Percentiles rank a stretch among this genome's conserved stretches.
Conservation (phyloP, 768 basidiomycete genomes). For the Royoungia palumana region DNA sequence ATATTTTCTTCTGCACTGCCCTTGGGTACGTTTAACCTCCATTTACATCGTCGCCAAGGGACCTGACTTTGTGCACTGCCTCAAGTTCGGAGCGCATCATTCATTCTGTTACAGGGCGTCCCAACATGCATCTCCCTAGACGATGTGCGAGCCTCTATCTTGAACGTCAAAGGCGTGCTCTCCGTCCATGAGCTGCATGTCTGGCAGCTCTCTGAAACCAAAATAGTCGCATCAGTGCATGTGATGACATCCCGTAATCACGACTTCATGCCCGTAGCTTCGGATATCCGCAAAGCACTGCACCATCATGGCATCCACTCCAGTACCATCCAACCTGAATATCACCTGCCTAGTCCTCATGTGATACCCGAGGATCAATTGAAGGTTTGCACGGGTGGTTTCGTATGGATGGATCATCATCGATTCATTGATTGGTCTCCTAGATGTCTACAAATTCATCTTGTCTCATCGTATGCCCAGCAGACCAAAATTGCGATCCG, state of each 20-base stretch:
- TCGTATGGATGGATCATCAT: background rate
- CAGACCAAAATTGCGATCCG: conserved; percentile 65
- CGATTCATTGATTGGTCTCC: conserved; percentile 4
- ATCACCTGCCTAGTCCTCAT: conserved; percentile 39
- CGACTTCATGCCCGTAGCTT: conserved; percentile 91
- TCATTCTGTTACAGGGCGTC: conserved; percentile 93
- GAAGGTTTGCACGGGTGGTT: conserved; percentile 40
- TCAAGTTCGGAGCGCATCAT: conserved; percentile 83
- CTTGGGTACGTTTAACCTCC: conserved; percentile 51
- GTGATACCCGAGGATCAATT: conserved; percentile 43
- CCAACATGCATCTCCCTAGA: conserved; percentile 87
- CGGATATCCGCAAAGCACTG: conserved; percentile 76
- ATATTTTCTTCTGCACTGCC: conserved; percentile 96
- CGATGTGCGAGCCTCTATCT: conserved; percentile 79
- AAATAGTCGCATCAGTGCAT: conserved; percentile 94
- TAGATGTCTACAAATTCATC: conserved; percentile 52
- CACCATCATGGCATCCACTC: conserved; percentile 94
- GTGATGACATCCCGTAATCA: conserved; percentile 76
- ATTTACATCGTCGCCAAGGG: background rate
- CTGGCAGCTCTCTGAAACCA: conserved; percentile 95
- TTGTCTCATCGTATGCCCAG: conserved; percentile 71
- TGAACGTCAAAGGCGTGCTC: conserved; percentile 75
- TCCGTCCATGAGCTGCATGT: conserved; percentile 92
- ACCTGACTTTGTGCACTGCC: conserved; percentile 11
- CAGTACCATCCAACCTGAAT: conserved; percentile 92